Conservation (phyloP, 106 monocot species). For the Gastrodia elata region DNA sequence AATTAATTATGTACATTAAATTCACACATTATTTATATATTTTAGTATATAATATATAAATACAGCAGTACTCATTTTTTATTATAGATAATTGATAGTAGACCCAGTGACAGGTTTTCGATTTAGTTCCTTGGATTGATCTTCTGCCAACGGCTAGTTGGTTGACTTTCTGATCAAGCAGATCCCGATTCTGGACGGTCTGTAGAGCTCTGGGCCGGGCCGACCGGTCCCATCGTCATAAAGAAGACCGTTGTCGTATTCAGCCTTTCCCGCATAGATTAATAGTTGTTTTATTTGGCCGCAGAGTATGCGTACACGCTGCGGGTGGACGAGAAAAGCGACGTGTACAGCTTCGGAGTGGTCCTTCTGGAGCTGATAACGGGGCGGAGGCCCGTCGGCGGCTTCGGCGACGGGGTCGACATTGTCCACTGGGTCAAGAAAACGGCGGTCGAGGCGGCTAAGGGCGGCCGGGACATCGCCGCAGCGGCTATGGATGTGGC, state of each 20-base stretch:
- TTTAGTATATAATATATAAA: no score
- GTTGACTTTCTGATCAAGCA: neutral
- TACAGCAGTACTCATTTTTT: no score
- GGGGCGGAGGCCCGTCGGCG: conserved; percentile 69
- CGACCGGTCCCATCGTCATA: neutral
- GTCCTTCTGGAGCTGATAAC: conserved; percentile 93
- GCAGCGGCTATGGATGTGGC: conserved; percentile 41
- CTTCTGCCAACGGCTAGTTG: neutral
- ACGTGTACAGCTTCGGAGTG: conserved; percentile 97
- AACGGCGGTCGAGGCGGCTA: conserved; percentile 32
- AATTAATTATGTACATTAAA: no score
- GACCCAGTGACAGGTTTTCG: no score
- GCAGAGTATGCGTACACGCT: conserved; percentile 97
- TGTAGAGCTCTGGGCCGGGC: neutral
- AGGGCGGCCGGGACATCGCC: no score
- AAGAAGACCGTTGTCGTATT: neutral
- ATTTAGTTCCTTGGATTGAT: no score
- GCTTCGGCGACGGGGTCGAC: conserved; percentile 91
- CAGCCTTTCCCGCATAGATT: neutral
- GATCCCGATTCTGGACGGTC: neutral
- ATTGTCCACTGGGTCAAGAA: conserved; percentile 80
- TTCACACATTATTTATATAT: no score
- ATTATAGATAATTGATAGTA: no score
- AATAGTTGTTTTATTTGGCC: neutral
- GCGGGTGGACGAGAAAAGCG: conserved; percentile 93